Evolutionary conservation across 2,329 filamentous ascomycete genomes (phyloP), one percentile per base, ranked within the genome.

Genomic region (Alternaria dauci): DNA sequence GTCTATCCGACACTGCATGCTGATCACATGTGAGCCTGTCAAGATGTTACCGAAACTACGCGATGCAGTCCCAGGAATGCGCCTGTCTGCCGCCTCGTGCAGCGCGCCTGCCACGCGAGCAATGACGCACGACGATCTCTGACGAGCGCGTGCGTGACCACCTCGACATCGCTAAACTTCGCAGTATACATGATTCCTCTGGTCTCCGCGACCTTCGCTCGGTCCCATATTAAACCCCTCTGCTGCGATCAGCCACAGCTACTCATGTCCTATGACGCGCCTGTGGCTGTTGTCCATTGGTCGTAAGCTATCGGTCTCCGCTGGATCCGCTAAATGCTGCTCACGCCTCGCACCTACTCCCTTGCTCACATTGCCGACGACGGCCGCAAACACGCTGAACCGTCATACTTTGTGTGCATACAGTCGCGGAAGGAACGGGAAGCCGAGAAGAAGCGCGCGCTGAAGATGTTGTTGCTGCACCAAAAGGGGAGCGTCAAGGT

Each of bases 401-500:
- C 73, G 38, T 75, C 77, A 8, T 80, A 75, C 55, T 74, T 79
- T 55, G 62, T 75, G 55, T 69, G 73, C 12, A 70, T 71, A 9
- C 66, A 66, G 41, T 75, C 77, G 63, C 73, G 73, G 59, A 73
- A 70, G 61, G 76, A 79, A 58, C 69, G 68, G 61, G 71, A 69
- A 48, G 67, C 64, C 39, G 76, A 75, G 57, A 61, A 75, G 66
- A 64, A 66, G 59, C 74, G 72, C 58, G 75, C 75, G 47, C 63
- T 70, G 52, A 77, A 66, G 53, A 98, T 98, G 95, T 85, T 98
- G 67, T 88, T 98, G 76, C 83, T 97, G 62, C 92, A 97, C 80
- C 95, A 98, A 81, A 86, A 90, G 66, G 95, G 95, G 74, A 92
- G 87, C 81, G 91, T 98, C 77, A 96, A 94, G 80, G 91, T 98